Conservation (phyloP, 306 rosid genomes). For the Adenanthera pavonina region DNA sequence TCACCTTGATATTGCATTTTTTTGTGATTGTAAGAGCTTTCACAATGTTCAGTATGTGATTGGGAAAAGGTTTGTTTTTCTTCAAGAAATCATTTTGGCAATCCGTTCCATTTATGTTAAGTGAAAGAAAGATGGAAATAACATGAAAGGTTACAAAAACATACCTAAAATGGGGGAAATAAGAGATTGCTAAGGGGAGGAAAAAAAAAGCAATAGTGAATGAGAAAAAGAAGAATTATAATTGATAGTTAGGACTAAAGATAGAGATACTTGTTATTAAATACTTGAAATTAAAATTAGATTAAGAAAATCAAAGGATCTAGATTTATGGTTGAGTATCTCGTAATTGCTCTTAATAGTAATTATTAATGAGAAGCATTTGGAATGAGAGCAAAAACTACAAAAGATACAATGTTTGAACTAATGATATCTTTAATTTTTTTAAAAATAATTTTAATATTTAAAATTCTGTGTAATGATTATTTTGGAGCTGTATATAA, state of each 20-base stretch:
- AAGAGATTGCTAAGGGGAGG: conserved; percentile 24
- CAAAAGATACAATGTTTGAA: background rate
- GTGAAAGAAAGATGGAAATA: background rate
- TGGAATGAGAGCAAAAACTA: background rate
- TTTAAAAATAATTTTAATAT: background rate
- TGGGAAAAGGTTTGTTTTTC: background rate
- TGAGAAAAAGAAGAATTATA: background rate
- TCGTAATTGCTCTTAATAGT: background rate
- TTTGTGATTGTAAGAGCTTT: no score
- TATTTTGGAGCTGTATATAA: background rate
- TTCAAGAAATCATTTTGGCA: background rate
- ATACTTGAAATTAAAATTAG: background rate
- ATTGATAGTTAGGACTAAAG: background rate
- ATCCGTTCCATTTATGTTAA: background rate
- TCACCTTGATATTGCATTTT: no score
- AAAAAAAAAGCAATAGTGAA: background rate
- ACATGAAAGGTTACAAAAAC: background rate
- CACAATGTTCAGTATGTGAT: background rate
- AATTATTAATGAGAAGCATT: background rate
- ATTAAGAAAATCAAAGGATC: background rate
- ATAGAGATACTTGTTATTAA: background rate
- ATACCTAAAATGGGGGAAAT: background rate
- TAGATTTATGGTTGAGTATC: background rate
- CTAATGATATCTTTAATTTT: background rate
- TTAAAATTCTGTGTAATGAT: background rate